Percentiles rank a stretch among this genome's conserved stretches.
Conservation (phyloP, 1,284 basidiomycete genomes). For the Ceratobasidium theobromae region DNA sequence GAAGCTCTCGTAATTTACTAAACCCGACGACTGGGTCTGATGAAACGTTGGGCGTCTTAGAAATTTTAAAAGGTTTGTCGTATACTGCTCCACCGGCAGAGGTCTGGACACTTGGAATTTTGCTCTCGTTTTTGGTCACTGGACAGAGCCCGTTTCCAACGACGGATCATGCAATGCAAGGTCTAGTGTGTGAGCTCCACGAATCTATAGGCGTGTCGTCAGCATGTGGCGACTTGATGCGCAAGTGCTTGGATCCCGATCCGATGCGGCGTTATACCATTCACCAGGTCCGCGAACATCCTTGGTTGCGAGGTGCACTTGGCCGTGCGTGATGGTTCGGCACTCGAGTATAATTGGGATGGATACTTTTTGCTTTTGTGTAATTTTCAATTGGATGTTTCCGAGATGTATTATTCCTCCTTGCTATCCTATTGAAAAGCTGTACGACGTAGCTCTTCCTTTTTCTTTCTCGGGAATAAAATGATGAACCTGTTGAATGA, state of each 20-base stretch:
- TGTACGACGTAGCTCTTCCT: background rate
- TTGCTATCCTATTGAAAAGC: conserved; percentile 10
- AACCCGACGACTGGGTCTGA: conserved; percentile 26
- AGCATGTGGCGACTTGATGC: conserved; percentile 60
- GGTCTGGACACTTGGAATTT: conserved; percentile 89
- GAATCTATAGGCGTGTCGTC: conserved; percentile 41
- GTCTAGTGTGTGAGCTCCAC: conserved; percentile 43
- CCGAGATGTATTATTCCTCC: background rate
- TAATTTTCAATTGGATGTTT: background rate
- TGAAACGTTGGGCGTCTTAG: conserved; percentile 48
- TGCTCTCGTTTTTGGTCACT: conserved; percentile 82
- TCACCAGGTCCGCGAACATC: conserved; percentile 52
- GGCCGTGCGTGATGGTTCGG: conserved; percentile 1
- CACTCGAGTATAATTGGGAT: background rate
- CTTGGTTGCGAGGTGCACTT: conserved; percentile 17
- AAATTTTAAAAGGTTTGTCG: conserved; percentile 74
- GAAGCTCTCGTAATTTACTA: background rate
- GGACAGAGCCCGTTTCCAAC: conserved; percentile 84
- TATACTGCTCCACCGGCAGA: conserved; percentile 73
- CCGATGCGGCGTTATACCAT: conserved; percentile 68
- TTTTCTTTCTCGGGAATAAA: conserved; percentile 2
- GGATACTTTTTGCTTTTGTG: background rate
- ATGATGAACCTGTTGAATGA: background rate
- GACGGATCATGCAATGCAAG: conserved; percentile 62
- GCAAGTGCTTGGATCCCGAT: conserved; percentile 72